Conservation (phyloP, 345 rosid species). For the Boechera stricta region DNA sequence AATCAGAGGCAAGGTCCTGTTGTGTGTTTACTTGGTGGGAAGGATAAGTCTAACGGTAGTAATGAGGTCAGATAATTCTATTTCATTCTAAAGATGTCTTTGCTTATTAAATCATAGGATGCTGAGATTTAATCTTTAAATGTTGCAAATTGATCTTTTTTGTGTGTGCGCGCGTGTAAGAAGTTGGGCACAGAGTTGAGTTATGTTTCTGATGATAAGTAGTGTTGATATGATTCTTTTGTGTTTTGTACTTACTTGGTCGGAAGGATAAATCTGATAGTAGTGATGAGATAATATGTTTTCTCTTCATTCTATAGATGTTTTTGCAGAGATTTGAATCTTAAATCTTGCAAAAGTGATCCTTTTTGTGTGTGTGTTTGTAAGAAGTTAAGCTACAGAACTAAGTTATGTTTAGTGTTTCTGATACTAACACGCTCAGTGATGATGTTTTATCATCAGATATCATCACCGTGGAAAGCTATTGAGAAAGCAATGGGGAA, state of each 20-base stretch:
- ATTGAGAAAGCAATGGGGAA: constrained; percentile 52
- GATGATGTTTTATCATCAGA: constrained; percentile 43
- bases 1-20: constrained; percentile 42
- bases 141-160: background rate
- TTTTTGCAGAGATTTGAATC: background rate
- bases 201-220: constrained; percentile 12
- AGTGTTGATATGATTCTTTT: constrained; percentile 6
- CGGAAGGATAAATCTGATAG: constrained; percentile 54
- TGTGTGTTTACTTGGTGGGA: constrained; percentile 63
- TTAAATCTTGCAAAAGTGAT: background rate
- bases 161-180: background rate
- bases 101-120: background rate
- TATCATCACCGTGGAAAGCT: constrained; percentile 55
- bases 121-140: background rate
- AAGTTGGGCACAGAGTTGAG: background rate
- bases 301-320: background rate
- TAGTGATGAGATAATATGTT: constrained; percentile 43
- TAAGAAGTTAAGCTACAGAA: background rate
- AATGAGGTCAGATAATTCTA: constrained; percentile 46
- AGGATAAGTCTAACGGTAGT: constrained; percentile 52
- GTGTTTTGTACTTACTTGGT: background rate
- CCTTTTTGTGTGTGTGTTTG: background rate
- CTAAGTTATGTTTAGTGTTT: constrained; percentile 14
- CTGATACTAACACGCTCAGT: constrained; percentile 10
- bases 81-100: background rate